Evolutionary conservation across 1,284 basidiomycete species (phyloP), one percentile per base, ranked within the genome.

Genomic region (Malassezia pachydermatis): DNA sequence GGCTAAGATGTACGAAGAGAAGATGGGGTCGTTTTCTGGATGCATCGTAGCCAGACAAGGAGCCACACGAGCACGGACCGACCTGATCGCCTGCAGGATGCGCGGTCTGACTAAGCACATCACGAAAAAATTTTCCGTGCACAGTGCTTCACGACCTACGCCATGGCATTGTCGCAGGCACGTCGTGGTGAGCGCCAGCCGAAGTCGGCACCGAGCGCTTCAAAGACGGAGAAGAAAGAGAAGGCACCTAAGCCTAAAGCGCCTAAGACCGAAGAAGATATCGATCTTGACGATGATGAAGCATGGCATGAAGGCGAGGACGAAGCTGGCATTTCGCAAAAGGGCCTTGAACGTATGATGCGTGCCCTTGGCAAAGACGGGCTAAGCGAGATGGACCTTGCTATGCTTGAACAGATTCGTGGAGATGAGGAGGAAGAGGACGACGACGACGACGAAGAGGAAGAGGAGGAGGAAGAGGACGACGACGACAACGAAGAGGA

Each of bases 271-370:
- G n/a, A n/a, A n/a, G n/a, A n/a, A 20, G 5, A 13, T 10, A 5
- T 4, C 17, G 39, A 41, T 2, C 30, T 43, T 9, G 47, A 50
- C 3, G 42, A 39, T 9, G 51, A 48, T 10, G 63, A 60, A 6
- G 58, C 56, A 7, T 48, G 54, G 24, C 58, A 60, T 33, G 44
- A 57, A 22, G 67, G 63, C 25, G 66, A 68, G n/a, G 65, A 58
- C 14, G 56, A 62, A 35, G 63, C 65, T 38, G 65, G 50, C 9
- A 41, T 69, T 10, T 64, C 61, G 4, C 49, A 63, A 24, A 49
- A 61, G 51, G 68, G 68, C 8, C 48, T 71, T 35, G 52, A 67
- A 47, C 50, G 63, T 8, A 38, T 71, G 17, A 64, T 71, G 60
- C 55, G 48, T 16, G 65, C 67, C 2, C 54, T 71, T 2, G 67